Conservation (phyloP, 768 basidiomycete species). For the Kwoniella sp. region DNA sequence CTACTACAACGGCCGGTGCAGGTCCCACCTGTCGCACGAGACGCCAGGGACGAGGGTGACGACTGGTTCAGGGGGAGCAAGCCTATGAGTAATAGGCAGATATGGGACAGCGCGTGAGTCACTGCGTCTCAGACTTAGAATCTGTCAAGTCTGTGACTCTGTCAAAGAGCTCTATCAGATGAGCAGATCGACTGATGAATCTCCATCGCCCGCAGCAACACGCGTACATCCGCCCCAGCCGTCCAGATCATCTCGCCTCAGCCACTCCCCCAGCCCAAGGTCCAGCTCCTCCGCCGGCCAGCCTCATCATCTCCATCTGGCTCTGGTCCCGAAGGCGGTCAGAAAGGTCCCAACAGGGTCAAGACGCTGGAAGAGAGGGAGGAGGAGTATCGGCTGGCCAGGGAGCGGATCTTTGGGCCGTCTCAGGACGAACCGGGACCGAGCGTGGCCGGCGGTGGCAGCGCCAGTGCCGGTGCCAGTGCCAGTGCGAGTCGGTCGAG, state of each 20-base stretch:
- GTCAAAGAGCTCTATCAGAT: background rate
- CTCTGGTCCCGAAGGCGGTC: background rate
- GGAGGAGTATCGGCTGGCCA: slow-evolving; percentile 35
- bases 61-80: slow-evolving; percentile 23
- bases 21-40: background rate
- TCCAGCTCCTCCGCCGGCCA: slow-evolving; percentile 19
- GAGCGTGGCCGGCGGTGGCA: background rate
- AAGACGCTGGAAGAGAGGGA: slow-evolving; percentile 39
- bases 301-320: background rate
- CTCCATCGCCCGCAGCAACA: slow-evolving; percentile 4
- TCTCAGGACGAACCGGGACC: background rate
- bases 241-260: slow-evolving; percentile 10
- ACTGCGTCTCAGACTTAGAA: background rate
- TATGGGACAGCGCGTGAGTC: slow-evolving; percentile 34
- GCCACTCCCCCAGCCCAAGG: slow-evolving; percentile 6
- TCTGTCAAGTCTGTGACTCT: background rate
- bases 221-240: background rate
- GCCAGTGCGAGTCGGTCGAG: background rate
- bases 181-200: background rate
- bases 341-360: slow-evolving; percentile 32
- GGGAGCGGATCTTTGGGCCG: slow-evolving; percentile 41
- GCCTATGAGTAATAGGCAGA: slow-evolving; percentile 23
- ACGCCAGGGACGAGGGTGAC: background rate
- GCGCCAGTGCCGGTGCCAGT: background rate
- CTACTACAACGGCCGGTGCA: background rate